Conservation (phyloP, 169 alveolate species). For the Eimeria nieschulzi region DNA sequence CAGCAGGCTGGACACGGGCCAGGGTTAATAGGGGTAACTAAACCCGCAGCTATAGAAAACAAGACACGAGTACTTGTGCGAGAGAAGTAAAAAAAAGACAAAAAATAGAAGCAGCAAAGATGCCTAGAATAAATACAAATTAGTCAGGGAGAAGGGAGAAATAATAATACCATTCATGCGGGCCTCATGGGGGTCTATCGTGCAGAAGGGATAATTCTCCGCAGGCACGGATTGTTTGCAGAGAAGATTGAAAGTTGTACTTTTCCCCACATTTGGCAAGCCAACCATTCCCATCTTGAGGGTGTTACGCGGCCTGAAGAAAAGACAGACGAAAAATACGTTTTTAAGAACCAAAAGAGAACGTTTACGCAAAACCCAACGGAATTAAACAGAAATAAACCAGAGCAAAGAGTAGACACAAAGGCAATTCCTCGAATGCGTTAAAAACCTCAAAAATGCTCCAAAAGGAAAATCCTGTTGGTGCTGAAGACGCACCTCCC, state of each 20-base stretch:
- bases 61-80: not conserved
- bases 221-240: slow-evolving; percentile 96
- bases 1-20: not conserved
- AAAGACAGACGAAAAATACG: not conserved
- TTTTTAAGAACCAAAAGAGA: too few species aligned
- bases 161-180: slow-evolving; percentile 85
- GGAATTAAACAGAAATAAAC: slow-evolving; percentile 15
- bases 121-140: not conserved
- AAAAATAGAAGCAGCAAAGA: too few species aligned
- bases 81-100: not conserved
- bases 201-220: slow-evolving; percentile 98
- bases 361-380: not conserved
- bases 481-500: slow-evolving; percentile 75
- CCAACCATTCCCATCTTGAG: slow-evolving; percentile 99
- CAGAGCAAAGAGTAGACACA: not conserved
- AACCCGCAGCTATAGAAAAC: not conserved
- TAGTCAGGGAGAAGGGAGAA: not conserved
- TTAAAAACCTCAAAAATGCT: not conserved
- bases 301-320: slow-evolving; percentile 87
- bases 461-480: not conserved
- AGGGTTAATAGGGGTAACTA: not conserved
- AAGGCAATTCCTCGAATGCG: not conserved
- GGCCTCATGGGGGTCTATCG: slow-evolving; percentile 98
- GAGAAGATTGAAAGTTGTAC: slow-evolving; percentile 94
- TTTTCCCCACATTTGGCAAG: slow-evolving; percentile 95